Percentiles rank a stretch among this genome's conserved stretches.
These are phyloP conservation scores for Scutellaria galericulata DNA, from an alignment of 257 asterid genomes.

Conservation along the genomic window DNA sequence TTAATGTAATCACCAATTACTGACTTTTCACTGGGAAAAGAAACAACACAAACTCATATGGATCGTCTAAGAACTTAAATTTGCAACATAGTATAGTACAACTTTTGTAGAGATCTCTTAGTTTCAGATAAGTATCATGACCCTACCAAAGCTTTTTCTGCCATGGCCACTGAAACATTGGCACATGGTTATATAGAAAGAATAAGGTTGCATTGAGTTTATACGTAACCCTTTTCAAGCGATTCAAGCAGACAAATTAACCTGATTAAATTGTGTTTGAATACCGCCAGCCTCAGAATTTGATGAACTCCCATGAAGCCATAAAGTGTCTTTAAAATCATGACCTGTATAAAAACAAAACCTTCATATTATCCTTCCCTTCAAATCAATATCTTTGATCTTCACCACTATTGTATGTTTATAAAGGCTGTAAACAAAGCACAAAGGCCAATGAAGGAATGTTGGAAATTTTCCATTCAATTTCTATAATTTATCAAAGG, in stretches of 20 bases:
- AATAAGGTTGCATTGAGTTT: conserved; percentile 8
- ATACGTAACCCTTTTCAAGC: conserved; percentile 1
- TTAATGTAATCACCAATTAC: conserved; percentile 26
- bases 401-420: not conserved
- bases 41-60: not conserved
- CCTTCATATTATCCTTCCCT: conserved; percentile 18
- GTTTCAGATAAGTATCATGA: conserved; percentile 23
- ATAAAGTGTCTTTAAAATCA: conserved; percentile 43
- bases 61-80: conserved; percentile 4
- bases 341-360: conserved; percentile 50
- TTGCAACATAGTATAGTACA: not conserved
- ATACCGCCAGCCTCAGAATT: conserved; percentile 38
- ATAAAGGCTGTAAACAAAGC: conserved; percentile 21
- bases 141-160: not conserved
- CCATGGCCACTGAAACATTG: conserved; percentile 26
- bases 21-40: not conserved
- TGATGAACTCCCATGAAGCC: conserved; percentile 51
- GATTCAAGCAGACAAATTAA: conserved; percentile 33
- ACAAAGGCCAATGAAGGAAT: conserved; percentile 11
- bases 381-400: conserved; percentile 11
- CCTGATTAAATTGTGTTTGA: conserved; percentile 54
- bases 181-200: not conserved
- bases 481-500: conserved; percentile 14
- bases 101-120: not conserved
- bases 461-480: conserved; percentile 15